phyloP scores from a whole-genome alignment of 2,329 filamentous ascomycete species.

The Fusarium sp. region DNA sequence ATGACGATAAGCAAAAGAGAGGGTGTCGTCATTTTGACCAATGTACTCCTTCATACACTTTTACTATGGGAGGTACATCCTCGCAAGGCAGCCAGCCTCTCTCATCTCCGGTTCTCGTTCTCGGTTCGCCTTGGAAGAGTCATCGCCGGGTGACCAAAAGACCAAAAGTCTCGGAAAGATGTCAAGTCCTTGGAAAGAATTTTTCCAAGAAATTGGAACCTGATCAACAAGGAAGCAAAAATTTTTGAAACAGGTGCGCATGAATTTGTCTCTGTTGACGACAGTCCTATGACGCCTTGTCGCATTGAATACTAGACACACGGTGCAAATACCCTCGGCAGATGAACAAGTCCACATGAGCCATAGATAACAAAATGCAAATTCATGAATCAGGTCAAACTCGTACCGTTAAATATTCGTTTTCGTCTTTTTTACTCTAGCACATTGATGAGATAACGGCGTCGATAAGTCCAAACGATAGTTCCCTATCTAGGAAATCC shows the following conservation, averaged over 20 bases:
- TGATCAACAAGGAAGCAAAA: background rate
- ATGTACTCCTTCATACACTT: too few relatives aligned
- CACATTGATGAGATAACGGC: background rate
- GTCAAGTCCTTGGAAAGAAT: background rate
- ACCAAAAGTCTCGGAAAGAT: background rate
- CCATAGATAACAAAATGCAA: background rate
- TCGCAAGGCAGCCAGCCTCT: slow-evolving; percentile 2
- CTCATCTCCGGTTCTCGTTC: slow-evolving; percentile 35
- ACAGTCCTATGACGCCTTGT: slow-evolving; percentile 10
- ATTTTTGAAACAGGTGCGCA: slow-evolving; percentile 9
- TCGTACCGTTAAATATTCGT: background rate
- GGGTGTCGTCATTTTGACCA: slow-evolving; percentile 37
- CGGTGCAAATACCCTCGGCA: slow-evolving; percentile 18
- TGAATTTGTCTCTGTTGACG: slow-evolving; percentile 3
- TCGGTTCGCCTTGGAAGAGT: slow-evolving; percentile 25
- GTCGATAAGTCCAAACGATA: slow-evolving; percentile 13
- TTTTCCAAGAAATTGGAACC: background rate
- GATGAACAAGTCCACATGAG: slow-evolving; percentile 2
- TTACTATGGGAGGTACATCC: too few relatives aligned
- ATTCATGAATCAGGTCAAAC: background rate
- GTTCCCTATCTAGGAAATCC: slow-evolving; percentile 17
- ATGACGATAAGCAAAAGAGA: slow-evolving; percentile 35
- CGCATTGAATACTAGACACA: background rate
- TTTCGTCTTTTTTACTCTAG: background rate
- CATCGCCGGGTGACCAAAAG: slow-evolving; percentile 30